Evolutionary conservation across 306 rosid species (phyloP), one percentile per base, ranked within the genome.

Genomic region (Pyrus pyrifolia): DNA sequence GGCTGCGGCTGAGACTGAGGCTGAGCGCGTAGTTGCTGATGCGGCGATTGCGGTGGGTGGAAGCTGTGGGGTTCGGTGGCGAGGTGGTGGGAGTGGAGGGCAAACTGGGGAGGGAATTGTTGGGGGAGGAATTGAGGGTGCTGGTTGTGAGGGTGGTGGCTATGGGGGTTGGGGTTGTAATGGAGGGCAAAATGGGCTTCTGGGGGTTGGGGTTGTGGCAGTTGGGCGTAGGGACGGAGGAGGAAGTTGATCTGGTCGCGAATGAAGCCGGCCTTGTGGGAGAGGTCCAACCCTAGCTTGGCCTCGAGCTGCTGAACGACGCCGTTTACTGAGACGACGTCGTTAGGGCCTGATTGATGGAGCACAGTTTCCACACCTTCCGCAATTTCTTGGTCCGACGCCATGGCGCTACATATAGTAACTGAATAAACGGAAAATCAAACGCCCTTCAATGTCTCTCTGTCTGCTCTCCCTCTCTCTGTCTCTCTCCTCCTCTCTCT

Each of bases 161-260:
- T 7, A 29, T 22, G 29, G 70, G 62, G 59, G 63, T 63, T 74
- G 76, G 18, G 55, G 55, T 49, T 49, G 55, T 15, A 49, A 49
- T 49, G 55, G 18, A 80, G 84, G 85, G 86, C 58, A 86, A 84
- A 87, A 80, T 84, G 84, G 90, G 84, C 88, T 74, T 59, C 78
- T 60, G 42, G 67, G 52, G 3, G 80, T 21, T 18, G 86, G 71
- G 55, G 76, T 51, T 81, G 81, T 4, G 33, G 65, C 3, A 30
- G 82, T 6, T 12, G 87, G 13, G 83, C 79, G 29, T 85, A 88
- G 8, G 91, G 61, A 14, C 89, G 89, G 80, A 91, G 91, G 81
- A 91, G 89, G 79, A 84, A 77, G 85, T 71, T 84, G 90, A 91
- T 89, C 87, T 89, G 93, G 88, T 91, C 96, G 57, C 89, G 86